Base-by-base conservation (phyloP, 352 stramenopile genomes). In the Globisporangium parvum region DNA sequence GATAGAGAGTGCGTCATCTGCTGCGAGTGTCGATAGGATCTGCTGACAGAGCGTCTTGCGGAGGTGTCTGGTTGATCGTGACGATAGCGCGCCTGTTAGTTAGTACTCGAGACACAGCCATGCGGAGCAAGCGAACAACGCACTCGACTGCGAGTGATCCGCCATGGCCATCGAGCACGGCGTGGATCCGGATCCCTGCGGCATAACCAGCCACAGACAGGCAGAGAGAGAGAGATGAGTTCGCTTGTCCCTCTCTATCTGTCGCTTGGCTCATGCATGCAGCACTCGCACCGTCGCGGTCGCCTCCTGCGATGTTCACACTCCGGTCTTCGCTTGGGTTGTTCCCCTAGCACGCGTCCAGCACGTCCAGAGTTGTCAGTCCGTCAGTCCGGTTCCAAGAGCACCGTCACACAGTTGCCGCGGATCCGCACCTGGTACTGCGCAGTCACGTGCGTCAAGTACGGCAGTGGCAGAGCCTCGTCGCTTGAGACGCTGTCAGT, bases 101-200 rank as follows among this genome's bases (percentile, higher is more conserved):
- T n/a, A n/a, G n/a, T n/a, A n/a, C n/a, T n/a, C n/a, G n/a, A n/a
- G 17, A 17, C 39, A 44, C 39, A 35, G 45, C 21, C 6, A 47
- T 14, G 21, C 3, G 26, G 55, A 8, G 35, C 1, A 11, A 56
- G 23, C 35, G 53, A 6, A 23, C 18, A 6, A 75, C 75, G 39
- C 61, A 88, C 75, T 92, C 73, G 12, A 88, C 81, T 26, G 81
- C 77, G 47, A 86, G 67, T 1, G 69, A 67, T 2, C 81, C 81
- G 28, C 81, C 81, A 40, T 92, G 81, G 0, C 77, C 81, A 53
- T 92, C 81, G 44, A 89, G 77, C 0, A 89, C 75, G 33, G 75
- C 78, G 47, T 77, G 69, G 6, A 88, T 57, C 39, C 69, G 72
- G 48, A 88, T 55, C 10, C 53, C 73, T 83, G 37, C 10, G 55